Evolutionary conservation across 73 alveolate species (phyloP).

Genomic region (Paramecium caudatum): DNA sequence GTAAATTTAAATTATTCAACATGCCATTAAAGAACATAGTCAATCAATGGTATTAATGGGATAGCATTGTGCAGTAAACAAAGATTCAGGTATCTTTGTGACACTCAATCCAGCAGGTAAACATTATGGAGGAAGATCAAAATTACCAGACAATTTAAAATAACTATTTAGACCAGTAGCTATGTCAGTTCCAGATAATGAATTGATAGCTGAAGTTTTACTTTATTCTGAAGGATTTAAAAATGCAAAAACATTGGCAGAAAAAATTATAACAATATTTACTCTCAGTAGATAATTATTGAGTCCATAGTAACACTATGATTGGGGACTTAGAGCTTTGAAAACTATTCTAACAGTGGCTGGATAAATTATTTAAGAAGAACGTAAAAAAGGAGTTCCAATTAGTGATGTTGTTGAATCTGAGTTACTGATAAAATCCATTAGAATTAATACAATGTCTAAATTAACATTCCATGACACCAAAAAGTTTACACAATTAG

Average conservation of each 20-base stretch:
- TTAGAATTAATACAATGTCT: constrained; percentile 99
- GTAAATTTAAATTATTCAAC: constrained; percentile 96
- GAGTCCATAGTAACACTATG: constrained; percentile 99
- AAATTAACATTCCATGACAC: constrained; percentile 99
- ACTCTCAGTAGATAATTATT: constrained; percentile 97
- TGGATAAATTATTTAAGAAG: constrained; percentile 97
- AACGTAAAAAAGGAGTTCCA: constrained; percentile 87
- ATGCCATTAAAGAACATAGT: constrained; percentile 83
- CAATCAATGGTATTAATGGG: constrained; percentile 72
- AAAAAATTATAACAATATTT: constrained; percentile 97
- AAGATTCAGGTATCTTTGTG: constrained; percentile 98
- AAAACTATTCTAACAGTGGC: constrained; percentile 99
- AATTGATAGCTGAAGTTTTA: constrained; percentile 99
- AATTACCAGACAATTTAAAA: constrained; percentile 99
- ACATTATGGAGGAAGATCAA: constrained; percentile 99
- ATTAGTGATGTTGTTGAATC: constrained; percentile 89
- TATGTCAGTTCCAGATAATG: constrained; percentile 99
- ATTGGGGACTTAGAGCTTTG: constrained; percentile 99
- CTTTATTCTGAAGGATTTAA: constrained; percentile 99
- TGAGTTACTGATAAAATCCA: constrained; percentile 90
- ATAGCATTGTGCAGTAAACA: constrained; percentile 90
- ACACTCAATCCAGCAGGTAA: constrained; percentile 99
- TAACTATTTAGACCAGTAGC: constrained; percentile 99
- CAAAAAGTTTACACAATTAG: constrained; percentile 91
- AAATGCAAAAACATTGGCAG: constrained; percentile 90